Evolutionary conservation across 2,329 filamentous ascomycete genomes (phyloP), one percentile per base, ranked within the genome.

Genomic region (Penicillium sp.): DNA sequence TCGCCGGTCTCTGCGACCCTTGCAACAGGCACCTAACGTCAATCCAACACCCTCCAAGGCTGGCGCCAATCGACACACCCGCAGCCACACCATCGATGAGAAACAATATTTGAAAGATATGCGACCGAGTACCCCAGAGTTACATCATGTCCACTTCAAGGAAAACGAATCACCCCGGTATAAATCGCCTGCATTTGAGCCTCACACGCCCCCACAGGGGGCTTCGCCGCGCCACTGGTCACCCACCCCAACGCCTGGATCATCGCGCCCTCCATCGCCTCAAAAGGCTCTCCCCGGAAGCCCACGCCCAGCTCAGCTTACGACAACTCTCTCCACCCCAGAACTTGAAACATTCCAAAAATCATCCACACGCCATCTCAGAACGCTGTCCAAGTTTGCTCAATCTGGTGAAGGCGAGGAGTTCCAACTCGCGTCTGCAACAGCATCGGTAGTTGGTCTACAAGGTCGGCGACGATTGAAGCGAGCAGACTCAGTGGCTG

Each of bases 321-420:
- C 72, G 2, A 70, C 80, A 12, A 77, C 82, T 3, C 73, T 92
- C 15, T 82, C 80, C 7, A 80, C 84, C 0, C 87, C 90, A 2
- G 92, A 97, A 60, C 80, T 97, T 11, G 85, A 92, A 70, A 87
- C 85, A 31, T 81, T 99, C 18, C 89, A 93, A 55, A 90, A 90
- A 65, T 97, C 94, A 0, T 89, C 93, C 0, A 97, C 94, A 1
- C 88, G 89, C 55, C 90, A 99, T 72, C 82, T 99, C 22, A 87
- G 92, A 42, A 92, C 91, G 0, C 79, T 97, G 35, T 96, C 93
- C 6, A 89, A 87, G 65, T 84, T 96, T 61, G 90, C 91, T 1
- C 85, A 93, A 66, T 85, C 86, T 44, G 87, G 85, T 3, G 85
- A 87, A 9, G 84, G 85, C 1, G 89, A 93, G 31, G 91, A 95